A percentile compares a stretch with the other conserved stretches of the same genome.
Conservation (phyloP, 2,329 filamentous ascomycete species). For the Xylariales sp. region DNA sequence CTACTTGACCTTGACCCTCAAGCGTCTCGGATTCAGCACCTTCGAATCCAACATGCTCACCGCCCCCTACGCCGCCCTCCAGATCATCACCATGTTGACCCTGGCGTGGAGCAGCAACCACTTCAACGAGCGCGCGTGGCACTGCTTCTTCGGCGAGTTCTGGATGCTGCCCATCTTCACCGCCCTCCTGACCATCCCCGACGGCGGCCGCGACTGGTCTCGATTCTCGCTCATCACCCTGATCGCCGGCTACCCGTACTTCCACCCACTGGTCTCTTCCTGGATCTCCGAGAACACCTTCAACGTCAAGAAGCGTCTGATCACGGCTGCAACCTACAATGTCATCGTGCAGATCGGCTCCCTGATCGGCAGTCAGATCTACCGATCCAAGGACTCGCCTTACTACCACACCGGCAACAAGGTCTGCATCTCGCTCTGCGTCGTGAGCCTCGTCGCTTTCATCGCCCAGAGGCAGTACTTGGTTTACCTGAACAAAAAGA, state of each 20-base stretch:
- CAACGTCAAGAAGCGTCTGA: conserved; percentile 43
- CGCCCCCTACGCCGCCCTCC: conserved; percentile 52
- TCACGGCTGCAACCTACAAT: conserved; percentile 44
- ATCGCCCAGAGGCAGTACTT: conserved; percentile 42
- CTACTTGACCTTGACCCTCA: conserved; percentile 53
- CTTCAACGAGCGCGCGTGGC: conserved; percentile 49
- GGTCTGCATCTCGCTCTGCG: conserved; percentile 48
- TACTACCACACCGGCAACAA: conserved; percentile 55
- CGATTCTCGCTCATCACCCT: conserved; percentile 47
- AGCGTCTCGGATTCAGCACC: conserved; percentile 51
- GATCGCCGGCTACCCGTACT: conserved; percentile 52
- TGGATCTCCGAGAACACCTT: conserved; percentile 48
- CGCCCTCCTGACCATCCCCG: conserved; percentile 44
- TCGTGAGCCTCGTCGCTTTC: conserved; percentile 44
- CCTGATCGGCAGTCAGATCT: conserved; percentile 41
- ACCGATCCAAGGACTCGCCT: conserved; percentile 46
- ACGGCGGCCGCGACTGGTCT: conserved; percentile 43
- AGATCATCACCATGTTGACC: conserved; percentile 51
- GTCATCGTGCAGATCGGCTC: conserved; percentile 42
- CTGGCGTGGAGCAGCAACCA: conserved; percentile 51
- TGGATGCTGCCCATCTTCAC: conserved; percentile 50
- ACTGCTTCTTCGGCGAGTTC: conserved; percentile 46
- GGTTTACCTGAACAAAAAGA: conserved; percentile 41
- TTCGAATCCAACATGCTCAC: conserved; percentile 60
- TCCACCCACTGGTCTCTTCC: conserved; percentile 48